These are phyloP conservation scores for Rhizoclosmatium sp. DNA, from an alignment of 192 early-diverging fungal genomes.

Conservation along the genomic window DNA sequence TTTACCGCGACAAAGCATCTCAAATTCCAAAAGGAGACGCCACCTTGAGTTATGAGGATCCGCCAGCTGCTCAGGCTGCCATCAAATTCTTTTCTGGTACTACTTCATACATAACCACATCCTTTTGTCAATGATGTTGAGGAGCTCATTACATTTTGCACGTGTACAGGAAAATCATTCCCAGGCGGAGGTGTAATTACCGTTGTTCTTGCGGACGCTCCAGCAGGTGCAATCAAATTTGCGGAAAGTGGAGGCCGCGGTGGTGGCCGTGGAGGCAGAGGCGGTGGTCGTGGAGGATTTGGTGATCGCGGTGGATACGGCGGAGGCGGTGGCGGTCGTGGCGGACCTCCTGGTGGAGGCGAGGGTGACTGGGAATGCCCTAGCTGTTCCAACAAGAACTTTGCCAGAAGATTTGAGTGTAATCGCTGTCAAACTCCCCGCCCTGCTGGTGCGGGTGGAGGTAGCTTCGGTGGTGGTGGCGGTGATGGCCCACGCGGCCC, in stretches of 20 bases:
- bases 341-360: constrained; percentile 53
- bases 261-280: constrained; percentile 52
- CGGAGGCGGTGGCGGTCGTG: constrained; percentile 55
- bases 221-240: constrained; percentile 42
- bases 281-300: constrained; percentile 36
- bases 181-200: constrained; percentile 70
- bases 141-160: neutral
- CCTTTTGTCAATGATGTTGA: constrained; percentile 38
- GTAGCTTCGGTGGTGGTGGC: constrained; percentile 50
- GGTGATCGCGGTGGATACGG: constrained; percentile 23
- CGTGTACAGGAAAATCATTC: constrained; percentile 56
- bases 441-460: constrained; percentile 45
- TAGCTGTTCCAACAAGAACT: constrained; percentile 69
- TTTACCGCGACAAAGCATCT: constrained; percentile 72
- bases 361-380: constrained; percentile 70
- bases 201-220: constrained; percentile 65
- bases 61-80: constrained; percentile 70
- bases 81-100: constrained; percentile 78
- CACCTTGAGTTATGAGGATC: constrained; percentile 81
- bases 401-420: constrained; percentile 68
- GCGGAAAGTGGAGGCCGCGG: constrained; percentile 55
- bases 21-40: constrained; percentile 78
- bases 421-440: constrained; percentile 62
- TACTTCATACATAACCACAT: constrained; percentile 16
- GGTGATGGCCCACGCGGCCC: constrained; percentile 48